Evolutionary conservation across 2,329 filamentous ascomycete species (phyloP), one percentile per base, ranked within the genome.

Genomic region (Plenodomus biglobosus): DNA sequence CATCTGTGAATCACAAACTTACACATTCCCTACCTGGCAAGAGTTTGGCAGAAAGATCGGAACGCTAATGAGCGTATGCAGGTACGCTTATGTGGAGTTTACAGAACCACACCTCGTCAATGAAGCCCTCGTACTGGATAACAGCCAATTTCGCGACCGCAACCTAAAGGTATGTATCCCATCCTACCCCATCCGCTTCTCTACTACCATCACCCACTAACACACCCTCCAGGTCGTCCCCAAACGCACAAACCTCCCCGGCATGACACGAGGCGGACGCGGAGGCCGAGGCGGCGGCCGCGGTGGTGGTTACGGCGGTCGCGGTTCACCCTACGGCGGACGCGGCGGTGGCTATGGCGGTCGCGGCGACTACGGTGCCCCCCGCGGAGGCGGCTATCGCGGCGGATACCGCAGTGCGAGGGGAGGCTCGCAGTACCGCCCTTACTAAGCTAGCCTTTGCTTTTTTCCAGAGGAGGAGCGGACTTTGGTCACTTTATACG

Each of bases 81-180:
- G 92, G 58, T 99, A 99, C 77, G 94, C 94, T 68, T 99, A 99
- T 76, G 94, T 99, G 65, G 94, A 99, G 76, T 99, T 99, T 71
- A 87, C 90, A 52, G 94, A 97, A 76, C 91, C 94, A 40, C 92
- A 85, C 74, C 80, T 96, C 53, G 92, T 99, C 55, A 90, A 90
- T 40, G 90, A 95, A 73, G 94, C 94, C 20, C 82, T 99, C 52
- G 91, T 97, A 35, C 80, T 99, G 48, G 97, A 99, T 73, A 94
- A 99, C 76, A 96, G 91, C 73, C 81, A 95, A 48, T 96, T 99
- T 77, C 91, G 94, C 66, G 92, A 90, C 55, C 85, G 94, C 66
- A 95, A 94, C 73, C 84, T 99, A 72, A 99, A 99, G 84, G 94
- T 97, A 69, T 17, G 38, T 17, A 6, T 15, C 15, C 11, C 15